Evolutionary conservation across 2,329 filamentous ascomycete species (phyloP).

Genomic region (Cucurbitaria berberidis): DNA sequence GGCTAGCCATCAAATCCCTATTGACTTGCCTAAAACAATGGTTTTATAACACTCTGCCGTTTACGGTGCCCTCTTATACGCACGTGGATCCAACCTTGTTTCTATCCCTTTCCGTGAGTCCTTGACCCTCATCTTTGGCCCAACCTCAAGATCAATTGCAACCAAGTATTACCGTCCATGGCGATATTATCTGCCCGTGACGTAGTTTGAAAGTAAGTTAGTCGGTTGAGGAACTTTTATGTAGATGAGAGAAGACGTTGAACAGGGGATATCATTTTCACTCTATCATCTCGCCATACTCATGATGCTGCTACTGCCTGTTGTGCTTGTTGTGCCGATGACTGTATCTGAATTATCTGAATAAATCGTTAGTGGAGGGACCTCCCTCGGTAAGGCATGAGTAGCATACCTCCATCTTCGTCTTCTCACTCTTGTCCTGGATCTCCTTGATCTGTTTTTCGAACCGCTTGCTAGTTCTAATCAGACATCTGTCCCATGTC

Average conservation of each 20-base stretch:
- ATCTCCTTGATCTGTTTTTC: slow-evolving; percentile 70
- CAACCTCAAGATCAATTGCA: no score
- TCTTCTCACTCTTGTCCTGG: slow-evolving; percentile 68
- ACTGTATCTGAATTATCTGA: slow-evolving; percentile 43
- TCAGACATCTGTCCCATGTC: slow-evolving; percentile 5
- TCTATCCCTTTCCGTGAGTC: no score
- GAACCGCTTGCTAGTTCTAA: slow-evolving; percentile 63
- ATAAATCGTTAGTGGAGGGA: slow-evolving; percentile 1
- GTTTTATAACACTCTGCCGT: no score
- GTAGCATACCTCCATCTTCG: slow-evolving; percentile 65
- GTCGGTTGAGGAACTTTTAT: neutral
- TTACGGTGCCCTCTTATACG: no score
- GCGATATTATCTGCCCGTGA: neutral
- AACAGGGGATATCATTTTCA: neutral
- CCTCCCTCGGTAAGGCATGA: neutral
- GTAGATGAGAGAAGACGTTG: neutral
- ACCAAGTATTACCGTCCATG: no score
- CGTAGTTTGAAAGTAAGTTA: neutral
- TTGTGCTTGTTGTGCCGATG: slow-evolving; percentile 37
- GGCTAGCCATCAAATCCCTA: no score
- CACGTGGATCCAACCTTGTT: no score
- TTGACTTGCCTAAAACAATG: no score
- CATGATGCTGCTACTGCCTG: slow-evolving; percentile 22
- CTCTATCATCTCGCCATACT: neutral
- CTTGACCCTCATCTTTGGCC: no score